phyloP scores from a whole-genome alignment of 306 rosid genomes.

The Senna tora region DNA sequence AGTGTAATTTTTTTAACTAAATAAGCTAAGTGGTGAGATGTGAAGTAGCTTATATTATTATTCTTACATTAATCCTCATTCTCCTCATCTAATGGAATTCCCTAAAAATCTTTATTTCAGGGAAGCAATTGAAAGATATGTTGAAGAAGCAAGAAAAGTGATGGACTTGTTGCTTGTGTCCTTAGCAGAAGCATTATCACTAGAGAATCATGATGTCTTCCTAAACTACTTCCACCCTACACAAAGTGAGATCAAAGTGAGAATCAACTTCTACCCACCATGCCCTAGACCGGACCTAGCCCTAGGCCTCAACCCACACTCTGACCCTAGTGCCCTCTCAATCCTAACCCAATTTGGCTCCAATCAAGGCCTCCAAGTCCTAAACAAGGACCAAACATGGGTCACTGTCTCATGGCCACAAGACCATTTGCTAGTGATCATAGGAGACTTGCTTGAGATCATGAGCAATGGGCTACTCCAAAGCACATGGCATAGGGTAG shows the following conservation, averaged over 20 bases:
- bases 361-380: constrained; percentile 23
- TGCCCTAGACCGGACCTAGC: constrained; percentile 34
- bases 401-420: constrained; percentile 18
- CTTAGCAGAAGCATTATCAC: constrained; percentile 9
- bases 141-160: constrained; percentile 20
- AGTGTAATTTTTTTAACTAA: too few relatives aligned
- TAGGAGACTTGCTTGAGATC: constrained; percentile 22
- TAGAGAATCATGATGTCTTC: not conserved
- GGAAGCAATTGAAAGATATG: constrained; percentile 23
- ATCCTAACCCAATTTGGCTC: constrained; percentile 19
- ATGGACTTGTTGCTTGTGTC: constrained; percentile 24
- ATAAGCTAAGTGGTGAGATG: too few relatives aligned
- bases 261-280: constrained; percentile 34
- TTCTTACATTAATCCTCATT: too few relatives aligned
- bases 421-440: constrained; percentile 25
- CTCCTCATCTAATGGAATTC: too few relatives aligned
- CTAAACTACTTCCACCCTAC: constrained; percentile 3
- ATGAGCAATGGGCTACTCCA: constrained; percentile 29
- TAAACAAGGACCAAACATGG: constrained; percentile 16
- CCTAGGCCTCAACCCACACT: constrained; percentile 22
- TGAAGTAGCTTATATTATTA: too few relatives aligned
- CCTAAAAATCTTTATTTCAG: too few relatives aligned
- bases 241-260: constrained; percentile 28
- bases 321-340: constrained; percentile 25
- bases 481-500: constrained; percentile 31